Evolutionary conservation across 1,139 yeast species (phyloP).

Genomic region (Geotrichum histeridarum): DNA sequence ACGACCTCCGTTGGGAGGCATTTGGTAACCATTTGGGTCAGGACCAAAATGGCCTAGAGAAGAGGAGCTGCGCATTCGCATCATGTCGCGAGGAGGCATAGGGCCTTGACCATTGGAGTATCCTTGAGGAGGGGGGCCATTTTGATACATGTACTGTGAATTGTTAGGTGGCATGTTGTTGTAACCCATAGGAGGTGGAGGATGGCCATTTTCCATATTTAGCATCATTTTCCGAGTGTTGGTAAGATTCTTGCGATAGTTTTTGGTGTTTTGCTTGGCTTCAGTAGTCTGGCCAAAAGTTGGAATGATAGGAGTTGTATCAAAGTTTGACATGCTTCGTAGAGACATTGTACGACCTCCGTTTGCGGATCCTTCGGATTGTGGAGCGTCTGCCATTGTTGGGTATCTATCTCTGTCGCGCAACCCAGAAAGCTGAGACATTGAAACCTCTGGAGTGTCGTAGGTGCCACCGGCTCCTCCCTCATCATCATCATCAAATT

Average conservation of each 20-base stretch:
- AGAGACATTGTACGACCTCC: conserved; percentile 11
- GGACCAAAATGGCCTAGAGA: not conserved
- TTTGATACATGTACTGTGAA: not conserved
- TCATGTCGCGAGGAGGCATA: not conserved
- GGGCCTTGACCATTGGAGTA: not conserved
- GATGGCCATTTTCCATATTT: not conserved
- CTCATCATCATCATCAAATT: conserved; percentile 5
- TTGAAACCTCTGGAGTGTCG: conserved; percentile 1
- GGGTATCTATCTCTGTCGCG: conserved; percentile 35
- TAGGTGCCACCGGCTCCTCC: not conserved
- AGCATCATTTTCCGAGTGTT: conserved; percentile 27
- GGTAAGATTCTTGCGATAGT: conserved; percentile 35
- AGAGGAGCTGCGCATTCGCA: conserved; percentile 2
- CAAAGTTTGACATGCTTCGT: conserved; percentile 36
- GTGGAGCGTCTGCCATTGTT: conserved; percentile 19
- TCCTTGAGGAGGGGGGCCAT: not conserved
- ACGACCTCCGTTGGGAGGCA: conserved; percentile 2
- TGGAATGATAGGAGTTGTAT: conserved; percentile 39
- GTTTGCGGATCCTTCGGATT: not conserved
- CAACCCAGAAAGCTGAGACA: conserved; percentile 6
- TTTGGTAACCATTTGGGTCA: not conserved
- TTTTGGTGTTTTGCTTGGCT: conserved; percentile 19
- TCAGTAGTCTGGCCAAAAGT: conserved; percentile 27
- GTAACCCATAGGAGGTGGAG: not conserved
- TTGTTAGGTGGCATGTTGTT: not conserved